Percentiles rank a stretch among this genome's conserved stretches.
These are phyloP conservation scores for Pleurotus pulmonarius DNA, from an alignment of 768 basidiomycete species.

Conservation along the genomic window DNA sequence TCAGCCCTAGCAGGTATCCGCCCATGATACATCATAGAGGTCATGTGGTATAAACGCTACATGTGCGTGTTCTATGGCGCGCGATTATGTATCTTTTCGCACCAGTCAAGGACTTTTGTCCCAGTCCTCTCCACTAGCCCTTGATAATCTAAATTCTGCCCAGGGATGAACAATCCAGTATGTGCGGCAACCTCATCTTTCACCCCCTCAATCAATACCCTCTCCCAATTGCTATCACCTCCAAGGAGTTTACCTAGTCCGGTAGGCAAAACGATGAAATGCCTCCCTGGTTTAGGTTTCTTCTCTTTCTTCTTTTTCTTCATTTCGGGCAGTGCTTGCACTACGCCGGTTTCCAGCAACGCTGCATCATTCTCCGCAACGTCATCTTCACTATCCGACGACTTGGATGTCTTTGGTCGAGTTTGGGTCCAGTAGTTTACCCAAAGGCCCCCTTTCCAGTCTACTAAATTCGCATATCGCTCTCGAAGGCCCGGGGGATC, in stretches of 20 bases:
- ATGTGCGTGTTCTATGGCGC: neutral
- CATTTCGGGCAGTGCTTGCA: neutral
- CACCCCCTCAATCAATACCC: slow-evolving; percentile 45
- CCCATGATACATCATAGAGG: neutral
- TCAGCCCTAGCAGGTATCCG: too few species aligned
- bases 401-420: slow-evolving; percentile 13
- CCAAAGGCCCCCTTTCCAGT: slow-evolving; percentile 52
- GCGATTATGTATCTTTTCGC: slow-evolving; percentile 17
- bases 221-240: slow-evolving; percentile 47
- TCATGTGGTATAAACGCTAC: neutral
- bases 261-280: slow-evolving; percentile 52
- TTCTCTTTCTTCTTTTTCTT: slow-evolving; percentile 20
- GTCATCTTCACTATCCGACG: slow-evolving; percentile 9
- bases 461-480: slow-evolving; percentile 44
- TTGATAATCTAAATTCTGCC: slow-evolving; percentile 49
- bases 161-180: slow-evolving; percentile 48
- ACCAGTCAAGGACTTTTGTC: slow-evolving; percentile 38
- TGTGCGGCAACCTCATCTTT: slow-evolving; percentile 57
- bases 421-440: slow-evolving; percentile 62
- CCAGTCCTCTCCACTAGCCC: slow-evolving; percentile 43
- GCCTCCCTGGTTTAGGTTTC: slow-evolving; percentile 28
- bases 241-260: slow-evolving; percentile 37
- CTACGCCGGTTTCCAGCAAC: slow-evolving; percentile 20
- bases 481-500: slow-evolving; percentile 45
- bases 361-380: slow-evolving; percentile 12